A percentile compares a stretch with the other conserved stretches of the same genome.
phyloP scores from a whole-genome alignment of 2,329 filamentous ascomycete species.

The Dactylonectria estremocensis region DNA sequence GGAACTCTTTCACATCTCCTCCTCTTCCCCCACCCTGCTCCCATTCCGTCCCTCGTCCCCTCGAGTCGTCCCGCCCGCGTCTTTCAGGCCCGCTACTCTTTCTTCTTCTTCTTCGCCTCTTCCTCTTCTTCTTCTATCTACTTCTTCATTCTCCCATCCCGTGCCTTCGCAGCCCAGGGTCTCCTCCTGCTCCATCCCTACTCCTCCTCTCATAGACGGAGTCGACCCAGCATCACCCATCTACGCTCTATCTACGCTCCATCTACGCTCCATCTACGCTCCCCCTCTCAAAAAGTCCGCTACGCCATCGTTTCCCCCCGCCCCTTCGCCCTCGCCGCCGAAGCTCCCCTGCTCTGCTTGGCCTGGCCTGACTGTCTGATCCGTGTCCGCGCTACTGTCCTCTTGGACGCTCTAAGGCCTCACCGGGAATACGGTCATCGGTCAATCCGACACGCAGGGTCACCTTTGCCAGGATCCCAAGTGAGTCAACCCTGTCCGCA shows the following conservation, averaged over 20 bases:
- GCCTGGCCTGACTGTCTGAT: constrained; percentile 16
- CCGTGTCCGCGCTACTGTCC: constrained; percentile 23
- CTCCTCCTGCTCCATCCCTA: constrained; percentile 31
- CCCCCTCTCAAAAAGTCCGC: constrained; percentile 1
- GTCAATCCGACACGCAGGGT: constrained; percentile 26
- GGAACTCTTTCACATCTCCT: constrained; percentile 34
- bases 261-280: background rate
- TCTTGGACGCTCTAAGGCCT: constrained; percentile 19
- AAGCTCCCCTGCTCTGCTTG: constrained; percentile 1
- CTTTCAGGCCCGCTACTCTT: constrained; percentile 28
- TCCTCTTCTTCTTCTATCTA: constrained; percentile 6
- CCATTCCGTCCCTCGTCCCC: constrained; percentile 31
- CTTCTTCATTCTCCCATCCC: constrained; percentile 6
- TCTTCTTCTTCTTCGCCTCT: constrained; percentile 9
- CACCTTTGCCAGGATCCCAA: constrained; percentile 24
- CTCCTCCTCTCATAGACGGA: constrained; percentile 24
- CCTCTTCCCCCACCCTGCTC: constrained; percentile 25
- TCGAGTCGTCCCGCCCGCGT: constrained; percentile 22
- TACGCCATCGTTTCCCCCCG: constrained; percentile 13
- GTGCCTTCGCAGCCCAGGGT: constrained; percentile 23
- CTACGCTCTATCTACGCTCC: background rate
- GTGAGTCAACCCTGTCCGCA: constrained; percentile 27
- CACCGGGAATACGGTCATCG: constrained; percentile 31
- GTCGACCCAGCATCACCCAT: background rate
- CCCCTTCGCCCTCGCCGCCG: constrained; percentile 13